Evolutionary conservation across 441 rosid species (phyloP).

Genomic region (Flueggea neowawraea): DNA sequence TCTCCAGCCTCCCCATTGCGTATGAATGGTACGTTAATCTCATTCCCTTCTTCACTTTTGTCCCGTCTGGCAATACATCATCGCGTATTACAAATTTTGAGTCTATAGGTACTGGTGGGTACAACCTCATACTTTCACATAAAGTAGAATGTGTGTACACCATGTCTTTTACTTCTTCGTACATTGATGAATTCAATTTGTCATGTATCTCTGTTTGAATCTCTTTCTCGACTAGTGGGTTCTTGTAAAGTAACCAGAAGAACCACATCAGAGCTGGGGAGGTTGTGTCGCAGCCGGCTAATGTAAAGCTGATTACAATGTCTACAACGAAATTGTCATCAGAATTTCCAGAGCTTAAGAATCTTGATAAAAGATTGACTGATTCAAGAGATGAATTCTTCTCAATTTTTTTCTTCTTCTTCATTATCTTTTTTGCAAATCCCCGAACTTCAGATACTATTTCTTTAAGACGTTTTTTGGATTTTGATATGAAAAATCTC

Average conservation of each 20-base stretch:
- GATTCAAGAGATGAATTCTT: conserved; percentile 23
- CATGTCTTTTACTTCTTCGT: conserved; percentile 54
- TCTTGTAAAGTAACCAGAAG: conserved; percentile 50
- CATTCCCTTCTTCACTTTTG: conserved; percentile 39
- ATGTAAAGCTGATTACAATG: conserved; percentile 56
- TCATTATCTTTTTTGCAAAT: conserved; percentile 47
- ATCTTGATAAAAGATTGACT: conserved; percentile 56
- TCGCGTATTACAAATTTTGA: conserved; percentile 29
- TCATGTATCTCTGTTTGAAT: conserved; percentile 43
- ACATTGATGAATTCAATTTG: conserved; percentile 24
- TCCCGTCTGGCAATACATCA: conserved; percentile 54
- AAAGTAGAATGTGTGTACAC: conserved; percentile 43
- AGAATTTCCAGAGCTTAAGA: conserved; percentile 47
- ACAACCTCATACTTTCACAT: conserved; percentile 49
- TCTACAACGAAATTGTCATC: conserved; percentile 50
- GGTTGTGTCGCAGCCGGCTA: conserved; percentile 79
- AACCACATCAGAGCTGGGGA: conserved; percentile 81
- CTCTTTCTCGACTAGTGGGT: conserved; percentile 37
- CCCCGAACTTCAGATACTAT: conserved; percentile 38
- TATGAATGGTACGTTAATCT: conserved; percentile 39
- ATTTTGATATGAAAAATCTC: conserved; percentile 35
- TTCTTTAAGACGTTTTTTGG: conserved; percentile 38
- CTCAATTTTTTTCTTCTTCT: conserved; percentile 35
- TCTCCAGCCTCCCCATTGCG: conserved; percentile 49
- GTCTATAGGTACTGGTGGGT: conserved; percentile 49